A percentile compares a stretch with the other conserved stretches of the same genome.
phyloP scores from a whole-genome alignment of 1,139 yeast genomes.

The Debaryomyces coudertii region DNA sequence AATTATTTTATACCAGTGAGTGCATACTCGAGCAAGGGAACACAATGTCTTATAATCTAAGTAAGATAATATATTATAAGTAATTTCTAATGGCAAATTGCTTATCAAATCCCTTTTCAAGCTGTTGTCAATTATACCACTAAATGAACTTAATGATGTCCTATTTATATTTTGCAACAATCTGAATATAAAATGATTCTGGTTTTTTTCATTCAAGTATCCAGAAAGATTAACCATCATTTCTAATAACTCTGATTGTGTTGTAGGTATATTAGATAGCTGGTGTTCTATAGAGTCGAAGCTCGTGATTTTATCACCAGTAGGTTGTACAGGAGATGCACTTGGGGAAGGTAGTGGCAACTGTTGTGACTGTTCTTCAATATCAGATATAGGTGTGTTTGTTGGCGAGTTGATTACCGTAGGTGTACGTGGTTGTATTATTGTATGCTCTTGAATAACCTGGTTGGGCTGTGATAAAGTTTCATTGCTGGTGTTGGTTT shows the following conservation, averaged over 20 bases:
- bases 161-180: constrained; percentile 69
- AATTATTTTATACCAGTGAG: constrained; percentile 67
- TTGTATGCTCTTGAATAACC: constrained; percentile 11
- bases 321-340: constrained; percentile 61
- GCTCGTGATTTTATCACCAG: constrained; percentile 14
- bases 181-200: constrained; percentile 57
- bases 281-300: constrained; percentile 27
- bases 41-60: constrained; percentile 69
- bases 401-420: constrained; percentile 37
- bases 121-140: constrained; percentile 58
- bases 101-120: constrained; percentile 74
- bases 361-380: constrained; percentile 44
- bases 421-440: constrained; percentile 34
- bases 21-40: constrained; percentile 66
- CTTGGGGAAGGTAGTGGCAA: constrained; percentile 70
- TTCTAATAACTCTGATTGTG: constrained; percentile 45
- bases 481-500: constrained; percentile 9
- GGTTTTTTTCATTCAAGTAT: constrained; percentile 42
- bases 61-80: constrained; percentile 65
- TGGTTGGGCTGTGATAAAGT: constrained; percentile 2
- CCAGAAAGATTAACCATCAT: constrained; percentile 38
- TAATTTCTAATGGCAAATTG: constrained; percentile 76
- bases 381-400: constrained; percentile 43
- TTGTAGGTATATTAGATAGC: constrained; percentile 35
- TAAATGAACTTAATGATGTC: constrained; percentile 67